Base-by-base conservation (phyloP, 1,284 basidiomycete species). In the Cutaneotrichosporon cavernicola region DNA sequence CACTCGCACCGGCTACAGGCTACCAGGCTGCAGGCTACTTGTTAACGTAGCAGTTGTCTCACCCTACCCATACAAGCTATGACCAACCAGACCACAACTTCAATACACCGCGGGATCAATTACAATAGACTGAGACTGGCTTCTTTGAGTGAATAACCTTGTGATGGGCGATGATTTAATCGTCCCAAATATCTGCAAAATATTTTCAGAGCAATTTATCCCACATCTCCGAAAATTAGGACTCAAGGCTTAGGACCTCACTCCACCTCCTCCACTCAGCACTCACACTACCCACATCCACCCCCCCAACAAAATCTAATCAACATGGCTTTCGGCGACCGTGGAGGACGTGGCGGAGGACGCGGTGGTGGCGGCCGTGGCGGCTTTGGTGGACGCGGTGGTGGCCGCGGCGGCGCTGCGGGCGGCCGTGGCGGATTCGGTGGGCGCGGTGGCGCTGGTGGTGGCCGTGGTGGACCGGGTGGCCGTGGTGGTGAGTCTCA, bases 301-400 rank as follows among this genome's bases (percentile, higher is more conserved):
- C 55, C 51, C 47, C 51, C 47, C 40, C 21, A 49, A 62, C 30
- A 30, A 31, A 10, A 56, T 30, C 36, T 52, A 60, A 60, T 40
- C 46, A 73, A 64, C 72, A 81, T 81, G 80, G 77, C 77, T 67
- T 81, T 81, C 73, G 80, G 80, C 65, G 84, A 81, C 56, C 81
- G 82, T 64, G 82, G 83, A 69, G 83, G 81, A 66, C 74, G 80
- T 60, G 75, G 78, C 40, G 78, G 78, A 61, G 75, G 71, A 56
- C 68, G 73, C 56, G 73, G 77, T 53, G 77, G 79, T 68, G 74
- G 76, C 47, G 74, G 82, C 31, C 72, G 77, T 46, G 80, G 81
- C 40, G 68, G 73, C 55, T 73, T 75, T 62, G 72, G 67, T 51
- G 69, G 74, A 51, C 75, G 68, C 57, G 70, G 69, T 62, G 75